Conservation (phyloP, 352 stramenopile species). For the Blastocystis hominis region DNA sequence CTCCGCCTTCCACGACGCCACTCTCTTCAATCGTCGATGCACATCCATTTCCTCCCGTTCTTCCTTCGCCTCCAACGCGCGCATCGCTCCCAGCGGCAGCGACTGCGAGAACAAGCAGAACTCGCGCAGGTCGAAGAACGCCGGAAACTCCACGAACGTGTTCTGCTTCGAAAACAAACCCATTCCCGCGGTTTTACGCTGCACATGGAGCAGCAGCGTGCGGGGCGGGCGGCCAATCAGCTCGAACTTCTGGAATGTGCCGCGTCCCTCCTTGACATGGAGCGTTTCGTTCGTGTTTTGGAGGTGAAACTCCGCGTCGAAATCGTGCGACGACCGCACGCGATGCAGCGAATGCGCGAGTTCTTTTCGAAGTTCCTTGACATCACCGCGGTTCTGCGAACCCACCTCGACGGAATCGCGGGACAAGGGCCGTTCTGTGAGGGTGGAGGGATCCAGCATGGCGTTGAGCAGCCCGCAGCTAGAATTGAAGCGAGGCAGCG, state of each 20-base stretch:
- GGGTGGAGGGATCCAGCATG: background rate
- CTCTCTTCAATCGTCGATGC: background rate
- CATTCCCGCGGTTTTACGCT: background rate
- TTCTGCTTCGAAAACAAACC: background rate
- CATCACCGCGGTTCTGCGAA: background rate
- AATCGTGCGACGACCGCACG: slow-evolving; percentile 42
- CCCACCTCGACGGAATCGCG: background rate
- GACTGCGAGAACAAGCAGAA: slow-evolving; percentile 51
- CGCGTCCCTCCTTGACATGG: slow-evolving; percentile 16
- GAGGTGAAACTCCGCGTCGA: background rate
- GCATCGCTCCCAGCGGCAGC: background rate
- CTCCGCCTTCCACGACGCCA: slow-evolving; percentile 6
- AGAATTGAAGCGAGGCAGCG: background rate
- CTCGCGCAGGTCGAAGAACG: slow-evolving; percentile 22
- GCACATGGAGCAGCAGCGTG: background rate
- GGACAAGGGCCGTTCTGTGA: background rate
- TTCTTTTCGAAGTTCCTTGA: background rate
- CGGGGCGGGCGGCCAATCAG: background rate
- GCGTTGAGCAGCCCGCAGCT: slow-evolving; percentile 24
- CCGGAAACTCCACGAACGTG: slow-evolving; percentile 39
- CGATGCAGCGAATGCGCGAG: background rate
- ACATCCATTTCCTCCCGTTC: background rate
- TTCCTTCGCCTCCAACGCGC: background rate
- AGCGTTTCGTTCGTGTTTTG: background rate
- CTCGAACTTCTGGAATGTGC: slow-evolving; percentile 35